These are phyloP conservation scores for Dothiorella sarmentorum DNA, from an alignment of 2,329 filamentous ascomycete species.

Conservation along the genomic window DNA sequence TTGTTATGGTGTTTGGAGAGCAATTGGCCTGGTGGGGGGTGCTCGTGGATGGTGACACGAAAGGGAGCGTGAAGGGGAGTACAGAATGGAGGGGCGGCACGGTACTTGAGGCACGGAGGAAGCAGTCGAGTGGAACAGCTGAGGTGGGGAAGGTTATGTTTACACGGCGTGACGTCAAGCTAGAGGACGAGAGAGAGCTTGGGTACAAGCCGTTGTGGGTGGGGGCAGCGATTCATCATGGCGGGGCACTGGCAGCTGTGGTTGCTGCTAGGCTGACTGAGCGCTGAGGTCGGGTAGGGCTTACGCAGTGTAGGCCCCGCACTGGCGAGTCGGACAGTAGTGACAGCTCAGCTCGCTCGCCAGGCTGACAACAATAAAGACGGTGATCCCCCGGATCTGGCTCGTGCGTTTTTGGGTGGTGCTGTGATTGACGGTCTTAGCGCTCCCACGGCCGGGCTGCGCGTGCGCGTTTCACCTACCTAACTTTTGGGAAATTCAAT, in stretches of 20 bases:
- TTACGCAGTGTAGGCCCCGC: not conserved
- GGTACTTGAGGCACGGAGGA: not conserved
- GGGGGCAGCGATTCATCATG: too few species aligned
- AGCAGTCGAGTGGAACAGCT: not conserved
- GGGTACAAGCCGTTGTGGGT: not conserved
- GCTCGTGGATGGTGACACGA: not conserved
- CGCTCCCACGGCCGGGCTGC: slow-evolving; percentile 2
- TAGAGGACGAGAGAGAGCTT: not conserved
- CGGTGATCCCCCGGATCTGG: not conserved
- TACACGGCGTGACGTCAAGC: not conserved
- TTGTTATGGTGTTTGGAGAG: not conserved
- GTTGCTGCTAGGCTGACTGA: not conserved
- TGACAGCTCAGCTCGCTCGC: slow-evolving; percentile 4
- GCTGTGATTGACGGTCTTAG: slow-evolving; percentile 13
- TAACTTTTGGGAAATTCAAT: slow-evolving; percentile 9
- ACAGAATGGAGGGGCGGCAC: not conserved
- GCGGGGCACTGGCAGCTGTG: not conserved
- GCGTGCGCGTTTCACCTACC: slow-evolving; percentile 7
- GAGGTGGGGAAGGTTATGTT: not conserved
- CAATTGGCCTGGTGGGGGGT: not conserved
- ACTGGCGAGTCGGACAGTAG: not conserved
- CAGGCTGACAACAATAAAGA: not conserved
- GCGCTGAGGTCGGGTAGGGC: not conserved
- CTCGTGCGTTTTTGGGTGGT: not conserved
- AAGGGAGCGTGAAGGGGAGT: too few species aligned